A percentile compares a stretch with the other conserved stretches of the same genome.
Conservation (phyloP, 2,329 filamentous ascomycete genomes). For the Colletotrichum sp. region DNA sequence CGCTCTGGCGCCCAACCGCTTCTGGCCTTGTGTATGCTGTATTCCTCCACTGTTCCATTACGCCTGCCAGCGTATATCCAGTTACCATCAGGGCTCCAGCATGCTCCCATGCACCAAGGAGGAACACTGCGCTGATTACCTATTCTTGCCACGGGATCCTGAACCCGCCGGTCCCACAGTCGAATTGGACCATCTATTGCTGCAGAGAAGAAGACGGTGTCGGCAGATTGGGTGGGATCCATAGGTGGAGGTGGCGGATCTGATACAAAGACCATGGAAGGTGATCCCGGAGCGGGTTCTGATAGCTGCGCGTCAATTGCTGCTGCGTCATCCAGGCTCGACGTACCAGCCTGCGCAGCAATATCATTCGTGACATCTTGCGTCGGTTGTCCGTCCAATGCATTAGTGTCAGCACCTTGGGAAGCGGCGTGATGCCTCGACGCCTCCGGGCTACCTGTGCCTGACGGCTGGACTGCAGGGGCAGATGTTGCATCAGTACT, state of each 20-base stretch:
- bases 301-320: not conserved
- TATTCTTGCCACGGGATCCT: slow-evolving; percentile 80
- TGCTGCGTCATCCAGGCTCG: not conserved
- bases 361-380: not conserved
- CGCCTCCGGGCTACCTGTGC: slow-evolving; percentile 4
- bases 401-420: not conserved
- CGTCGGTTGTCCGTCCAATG: not conserved
- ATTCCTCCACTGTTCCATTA: slow-evolving; percentile 95
- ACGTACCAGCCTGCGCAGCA: not conserved
- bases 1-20: slow-evolving; percentile 76
- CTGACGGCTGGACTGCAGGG: slow-evolving; percentile 28
- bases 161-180: slow-evolving; percentile 89
- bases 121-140: slow-evolving; percentile 76
- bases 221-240: slow-evolving; percentile 66
- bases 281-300: slow-evolving; percentile 31
- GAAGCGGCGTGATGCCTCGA: not conserved
- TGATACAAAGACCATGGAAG: slow-evolving; percentile 42
- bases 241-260: slow-evolving; percentile 43
- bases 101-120: slow-evolving; percentile 97
- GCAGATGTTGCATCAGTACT: slow-evolving; percentile 30
- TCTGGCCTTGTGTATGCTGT: slow-evolving; percentile 77
- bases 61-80: slow-evolving; percentile 90
- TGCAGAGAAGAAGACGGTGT: slow-evolving; percentile 86
- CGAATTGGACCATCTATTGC: slow-evolving; percentile 86
- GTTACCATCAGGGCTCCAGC: slow-evolving; percentile 96